Evolutionary conservation across 805 yeast species (phyloP).

Genomic region (Candida chilensis): DNA sequence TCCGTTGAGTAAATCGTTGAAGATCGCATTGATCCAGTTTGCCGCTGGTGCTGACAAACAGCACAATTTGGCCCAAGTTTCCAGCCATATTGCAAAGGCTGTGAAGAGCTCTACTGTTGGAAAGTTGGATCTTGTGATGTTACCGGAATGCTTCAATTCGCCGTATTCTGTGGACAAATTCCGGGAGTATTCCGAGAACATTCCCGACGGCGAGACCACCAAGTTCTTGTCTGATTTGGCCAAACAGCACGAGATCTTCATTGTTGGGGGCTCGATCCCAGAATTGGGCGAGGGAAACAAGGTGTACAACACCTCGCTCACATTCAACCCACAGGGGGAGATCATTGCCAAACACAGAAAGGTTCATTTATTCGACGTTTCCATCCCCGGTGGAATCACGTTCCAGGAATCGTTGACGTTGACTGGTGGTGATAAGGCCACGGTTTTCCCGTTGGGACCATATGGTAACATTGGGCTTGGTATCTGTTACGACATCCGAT

Average conservation of each 20-base stretch:
- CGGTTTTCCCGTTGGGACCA: conserved; percentile 60
- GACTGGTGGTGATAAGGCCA: conserved; percentile 73
- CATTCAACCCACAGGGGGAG: conserved; percentile 66
- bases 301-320: conserved; percentile 62
- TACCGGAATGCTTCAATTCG: conserved; percentile 96
- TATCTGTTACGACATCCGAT: conserved; percentile 76
- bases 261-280: conserved; percentile 92
- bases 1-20: conserved; percentile 47
- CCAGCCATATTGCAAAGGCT: conserved; percentile 57
- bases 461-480: conserved; percentile 74
- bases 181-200: conserved; percentile 79
- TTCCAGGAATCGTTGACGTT: conserved; percentile 76
- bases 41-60: conserved; percentile 75
- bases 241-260: conserved; percentile 45
- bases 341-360: conserved; percentile 85
- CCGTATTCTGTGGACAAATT: conserved; percentile 88
- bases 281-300: conserved; percentile 53
- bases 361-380: conserved; percentile 86
- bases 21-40: conserved; percentile 80
- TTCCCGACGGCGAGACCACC: conserved; percentile 69
- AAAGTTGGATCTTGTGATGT: conserved; percentile 58
- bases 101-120: conserved; percentile 20
- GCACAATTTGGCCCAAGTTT: conserved; percentile 66
- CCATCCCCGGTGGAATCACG: conserved; percentile 83
- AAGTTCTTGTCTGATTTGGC: conserved; percentile 58